Evolutionary conservation across 306 rosid species (phyloP).

Genomic region (Sphenostylis stenocarpa): DNA sequence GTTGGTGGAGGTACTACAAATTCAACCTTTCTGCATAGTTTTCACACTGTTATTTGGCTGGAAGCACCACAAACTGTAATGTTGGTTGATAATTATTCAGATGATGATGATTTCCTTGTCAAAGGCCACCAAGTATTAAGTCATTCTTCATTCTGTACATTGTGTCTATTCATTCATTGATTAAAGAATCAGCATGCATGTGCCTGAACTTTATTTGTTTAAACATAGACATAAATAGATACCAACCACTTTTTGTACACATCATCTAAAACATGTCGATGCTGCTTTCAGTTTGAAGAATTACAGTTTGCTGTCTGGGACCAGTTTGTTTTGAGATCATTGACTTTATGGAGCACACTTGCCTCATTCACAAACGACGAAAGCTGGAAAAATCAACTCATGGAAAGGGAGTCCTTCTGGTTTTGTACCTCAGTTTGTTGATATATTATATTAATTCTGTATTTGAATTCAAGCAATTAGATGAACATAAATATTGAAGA

Average conservation of each 20-base stretch:
- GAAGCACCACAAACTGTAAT: background rate
- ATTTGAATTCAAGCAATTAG: background rate
- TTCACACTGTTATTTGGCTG: background rate
- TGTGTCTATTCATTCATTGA: background rate
- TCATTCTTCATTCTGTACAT: background rate
- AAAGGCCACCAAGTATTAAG: background rate
- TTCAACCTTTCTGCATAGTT: background rate
- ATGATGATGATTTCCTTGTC: background rate
- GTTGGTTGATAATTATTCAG: background rate
- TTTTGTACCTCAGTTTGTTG: background rate
- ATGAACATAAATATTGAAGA: background rate
- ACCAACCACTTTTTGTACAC: background rate
- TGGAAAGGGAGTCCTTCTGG: background rate
- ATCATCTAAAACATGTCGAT: background rate
- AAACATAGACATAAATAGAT: background rate
- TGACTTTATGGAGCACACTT: background rate
- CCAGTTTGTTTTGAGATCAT: background rate
- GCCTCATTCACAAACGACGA: background rate
- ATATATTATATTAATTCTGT: background rate
- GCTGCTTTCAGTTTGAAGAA: background rate
- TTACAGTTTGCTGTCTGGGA: background rate
- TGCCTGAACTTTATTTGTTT: background rate
- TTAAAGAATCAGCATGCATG: background rate
- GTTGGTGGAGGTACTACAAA: background rate
- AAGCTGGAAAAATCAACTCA: background rate